phyloP scores from a whole-genome alignment of 2,329 filamentous ascomycete genomes.

The Huntiella savannae region DNA sequence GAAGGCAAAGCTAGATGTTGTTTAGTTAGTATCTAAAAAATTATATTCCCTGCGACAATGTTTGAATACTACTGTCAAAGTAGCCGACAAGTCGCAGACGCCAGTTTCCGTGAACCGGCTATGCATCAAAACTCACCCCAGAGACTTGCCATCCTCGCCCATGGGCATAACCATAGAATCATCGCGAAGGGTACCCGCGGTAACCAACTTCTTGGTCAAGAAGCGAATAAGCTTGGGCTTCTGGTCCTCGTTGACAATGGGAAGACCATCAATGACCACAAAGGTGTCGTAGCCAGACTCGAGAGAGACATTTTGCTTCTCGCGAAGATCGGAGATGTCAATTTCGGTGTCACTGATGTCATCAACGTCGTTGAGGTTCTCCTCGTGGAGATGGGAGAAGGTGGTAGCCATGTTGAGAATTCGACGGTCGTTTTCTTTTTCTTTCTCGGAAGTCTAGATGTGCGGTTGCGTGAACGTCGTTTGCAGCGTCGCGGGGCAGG shows the following conservation, averaged over 20 bases:
- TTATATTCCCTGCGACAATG: neutral
- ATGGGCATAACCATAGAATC: conserved; percentile 89
- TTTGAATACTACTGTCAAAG: neutral
- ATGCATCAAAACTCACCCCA: conserved; percentile 42
- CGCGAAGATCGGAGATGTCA: conserved; percentile 82
- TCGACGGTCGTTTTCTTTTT: conserved; percentile 13
- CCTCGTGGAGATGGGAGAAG: conserved; percentile 82
- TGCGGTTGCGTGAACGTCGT: conserved; percentile 3
- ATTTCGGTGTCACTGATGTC: conserved; percentile 84
- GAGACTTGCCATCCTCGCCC: conserved; percentile 66
- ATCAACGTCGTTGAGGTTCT: conserved; percentile 59
- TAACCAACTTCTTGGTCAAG: conserved; percentile 77
- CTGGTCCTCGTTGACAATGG: conserved; percentile 72
- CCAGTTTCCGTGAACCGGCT: too few species aligned
- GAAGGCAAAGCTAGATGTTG: conserved; percentile 60
- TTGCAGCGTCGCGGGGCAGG: conserved; percentile 5
- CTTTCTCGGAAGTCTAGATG: conserved; percentile 8
- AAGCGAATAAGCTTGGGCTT: conserved; percentile 94
- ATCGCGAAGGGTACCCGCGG: conserved; percentile 67
- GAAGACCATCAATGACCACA: conserved; percentile 86
- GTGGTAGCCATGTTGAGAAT: conserved; percentile 66
- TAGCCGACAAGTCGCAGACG: neutral
- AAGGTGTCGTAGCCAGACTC: conserved; percentile 95
- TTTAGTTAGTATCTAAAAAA: neutral
- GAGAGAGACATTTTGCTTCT: conserved; percentile 87